phyloP scores from a whole-genome alignment of 1,139 yeast species.

The Entelexis sorbosivorans region DNA sequence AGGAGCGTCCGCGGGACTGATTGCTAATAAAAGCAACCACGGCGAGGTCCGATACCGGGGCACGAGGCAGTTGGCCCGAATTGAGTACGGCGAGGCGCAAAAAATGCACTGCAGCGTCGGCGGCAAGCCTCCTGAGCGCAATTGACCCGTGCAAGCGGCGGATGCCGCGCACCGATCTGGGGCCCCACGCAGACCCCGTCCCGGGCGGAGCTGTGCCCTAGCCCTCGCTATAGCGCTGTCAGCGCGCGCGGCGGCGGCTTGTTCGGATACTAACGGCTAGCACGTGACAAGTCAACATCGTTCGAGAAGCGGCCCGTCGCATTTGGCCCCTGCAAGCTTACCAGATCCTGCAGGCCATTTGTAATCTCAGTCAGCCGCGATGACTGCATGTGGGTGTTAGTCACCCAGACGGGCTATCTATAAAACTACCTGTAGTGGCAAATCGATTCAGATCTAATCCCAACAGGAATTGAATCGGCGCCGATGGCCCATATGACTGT shows the following conservation, averaged over 20 bases:
- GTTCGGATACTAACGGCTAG: not conserved
- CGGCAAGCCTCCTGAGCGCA: not conserved
- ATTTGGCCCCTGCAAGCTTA: not conserved
- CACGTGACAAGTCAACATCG: not conserved
- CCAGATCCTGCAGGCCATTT: slow-evolving; percentile 8
- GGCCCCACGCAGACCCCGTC: not conserved
- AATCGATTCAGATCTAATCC: not conserved
- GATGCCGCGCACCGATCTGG: not conserved
- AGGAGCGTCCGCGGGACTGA: not conserved
- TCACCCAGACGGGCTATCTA: slow-evolving; percentile 1
- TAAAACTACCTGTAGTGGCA: slow-evolving; percentile 2
- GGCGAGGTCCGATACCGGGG: not conserved
- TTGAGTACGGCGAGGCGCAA: too few relatives aligned
- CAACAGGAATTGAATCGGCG: not conserved
- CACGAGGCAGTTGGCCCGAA: too few relatives aligned
- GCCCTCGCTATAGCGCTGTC: not conserved
- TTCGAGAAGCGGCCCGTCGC: slow-evolving; percentile 3
- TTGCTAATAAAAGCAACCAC: not conserved
- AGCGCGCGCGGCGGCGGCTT: not conserved
- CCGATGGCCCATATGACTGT: slow-evolving; percentile 1
- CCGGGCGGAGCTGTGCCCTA: not conserved
- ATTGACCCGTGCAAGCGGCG: not conserved
- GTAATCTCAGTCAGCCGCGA: slow-evolving; percentile 2
- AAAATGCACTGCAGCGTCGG: not conserved
- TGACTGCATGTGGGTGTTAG: slow-evolving; percentile 8